phyloP scores from a whole-genome alignment of 2,329 filamentous ascomycete species.

The Penicillium sp. region DNA sequence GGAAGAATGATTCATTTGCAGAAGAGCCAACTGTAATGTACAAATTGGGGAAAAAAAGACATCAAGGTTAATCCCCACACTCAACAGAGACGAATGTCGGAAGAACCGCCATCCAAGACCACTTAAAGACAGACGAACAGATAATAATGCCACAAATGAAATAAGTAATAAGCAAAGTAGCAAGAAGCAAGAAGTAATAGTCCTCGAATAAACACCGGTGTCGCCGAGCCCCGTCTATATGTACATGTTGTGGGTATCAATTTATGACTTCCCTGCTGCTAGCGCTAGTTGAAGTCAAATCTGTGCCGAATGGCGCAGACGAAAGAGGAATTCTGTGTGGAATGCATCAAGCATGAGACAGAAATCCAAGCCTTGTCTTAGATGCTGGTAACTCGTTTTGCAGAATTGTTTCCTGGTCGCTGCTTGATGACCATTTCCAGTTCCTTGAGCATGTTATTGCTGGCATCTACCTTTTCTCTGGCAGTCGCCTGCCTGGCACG shows the following conservation, averaged over 20 bases:
- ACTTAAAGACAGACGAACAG: conserved; percentile 4
- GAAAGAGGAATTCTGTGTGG: conserved; percentile 4
- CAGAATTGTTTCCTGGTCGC: conserved; percentile 45
- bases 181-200: conserved; percentile 10
- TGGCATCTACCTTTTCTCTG: conserved; percentile 75
- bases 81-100: not conserved
- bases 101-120: not conserved
- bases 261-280: conserved; percentile 23
- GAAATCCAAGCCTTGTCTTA: conserved; percentile 25
- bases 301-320: not conserved
- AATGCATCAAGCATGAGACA: conserved; percentile 1
- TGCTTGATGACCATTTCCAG: conserved; percentile 82
- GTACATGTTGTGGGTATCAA: conserved; percentile 36
- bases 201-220: conserved; percentile 24
- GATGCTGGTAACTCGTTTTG: conserved; percentile 47
- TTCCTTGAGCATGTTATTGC: conserved; percentile 86
- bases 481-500: conserved; percentile 69
- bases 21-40: conserved; percentile 5
- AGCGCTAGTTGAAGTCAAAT: conserved; percentile 14
- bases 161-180: conserved; percentile 2
- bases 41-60: not conserved
- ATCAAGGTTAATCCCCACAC: not conserved
- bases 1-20: not conserved
- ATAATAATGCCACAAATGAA: conserved; percentile 14
- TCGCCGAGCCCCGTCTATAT: conserved; percentile 36